phyloP scores from a whole-genome alignment of 2,329 filamentous ascomycete species.

The Knufia fluminis region DNA sequence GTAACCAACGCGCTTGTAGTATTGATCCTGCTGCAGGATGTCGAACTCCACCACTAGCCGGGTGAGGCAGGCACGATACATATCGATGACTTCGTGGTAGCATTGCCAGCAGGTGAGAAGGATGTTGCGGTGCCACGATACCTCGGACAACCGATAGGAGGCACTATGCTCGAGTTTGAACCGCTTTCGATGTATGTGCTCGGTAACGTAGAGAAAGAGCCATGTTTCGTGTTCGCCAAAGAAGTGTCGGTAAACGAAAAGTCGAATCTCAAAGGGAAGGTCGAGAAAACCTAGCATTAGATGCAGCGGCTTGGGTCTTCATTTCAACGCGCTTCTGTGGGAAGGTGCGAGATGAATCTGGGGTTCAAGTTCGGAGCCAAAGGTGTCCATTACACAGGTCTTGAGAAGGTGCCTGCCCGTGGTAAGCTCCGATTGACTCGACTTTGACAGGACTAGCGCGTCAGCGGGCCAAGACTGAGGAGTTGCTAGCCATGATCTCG shows the following conservation, averaged over 20 bases:
- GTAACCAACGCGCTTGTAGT: background rate
- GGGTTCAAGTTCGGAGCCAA: no score
- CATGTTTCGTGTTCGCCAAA: background rate
- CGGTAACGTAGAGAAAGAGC: no score
- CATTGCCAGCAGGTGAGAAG: constrained; percentile 2
- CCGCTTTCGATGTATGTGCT: background rate
- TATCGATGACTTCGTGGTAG: background rate
- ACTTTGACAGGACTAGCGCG: no score
- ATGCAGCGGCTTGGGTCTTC: no score
- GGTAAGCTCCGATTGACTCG: no score
- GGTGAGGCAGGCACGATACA: background rate
- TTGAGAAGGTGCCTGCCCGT: no score
- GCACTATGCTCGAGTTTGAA: background rate
- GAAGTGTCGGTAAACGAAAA: constrained; percentile 9
- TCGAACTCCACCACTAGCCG: background rate
- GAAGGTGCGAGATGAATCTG: no score
- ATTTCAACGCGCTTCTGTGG: no score
- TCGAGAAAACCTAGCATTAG: background rate
- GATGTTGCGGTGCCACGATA: background rate
- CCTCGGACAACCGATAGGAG: background rate
- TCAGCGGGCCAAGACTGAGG: no score
- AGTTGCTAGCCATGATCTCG: no score
- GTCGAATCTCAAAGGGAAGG: constrained; percentile 7
- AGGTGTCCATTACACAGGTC: no score
- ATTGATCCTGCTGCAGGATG: background rate